Evolutionary conservation across 2,329 filamentous ascomycete genomes (phyloP).

Genomic region (Myotisia sp.): DNA sequence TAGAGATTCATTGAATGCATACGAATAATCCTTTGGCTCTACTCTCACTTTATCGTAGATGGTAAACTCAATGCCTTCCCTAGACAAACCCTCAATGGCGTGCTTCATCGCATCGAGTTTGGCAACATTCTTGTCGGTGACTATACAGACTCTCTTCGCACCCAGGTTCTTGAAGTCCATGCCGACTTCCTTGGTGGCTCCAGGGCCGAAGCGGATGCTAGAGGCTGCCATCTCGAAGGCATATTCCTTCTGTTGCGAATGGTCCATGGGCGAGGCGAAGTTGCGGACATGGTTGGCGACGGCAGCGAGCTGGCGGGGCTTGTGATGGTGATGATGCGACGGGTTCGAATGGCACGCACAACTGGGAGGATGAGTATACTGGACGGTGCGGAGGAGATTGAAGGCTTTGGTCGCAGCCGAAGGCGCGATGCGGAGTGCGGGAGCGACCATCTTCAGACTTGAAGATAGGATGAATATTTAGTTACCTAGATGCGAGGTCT

Average conservation of each 20-base stretch:
- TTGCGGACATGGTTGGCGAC: conserved; percentile 40
- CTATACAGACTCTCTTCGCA: conserved; percentile 72
- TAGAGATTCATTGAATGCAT: conserved; percentile 23
- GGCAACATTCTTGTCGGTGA: conserved; percentile 72
- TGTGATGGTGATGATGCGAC: conserved; percentile 61
- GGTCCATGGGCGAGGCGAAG: conserved; percentile 63
- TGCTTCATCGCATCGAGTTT: conserved; percentile 81
- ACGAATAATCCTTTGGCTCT: conserved; percentile 92
- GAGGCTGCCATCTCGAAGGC: conserved; percentile 98
- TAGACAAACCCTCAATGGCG: conserved; percentile 62
- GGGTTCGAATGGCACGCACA: conserved; percentile 93
- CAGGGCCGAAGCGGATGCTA: conserved; percentile 83
- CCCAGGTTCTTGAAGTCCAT: conserved; percentile 95
- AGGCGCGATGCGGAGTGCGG: conserved; percentile 32
- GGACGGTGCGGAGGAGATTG: conserved; percentile 68
- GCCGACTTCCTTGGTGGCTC: conserved; percentile 86
- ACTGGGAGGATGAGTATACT: conserved; percentile 71
- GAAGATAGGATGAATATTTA: no score
- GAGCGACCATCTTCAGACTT: conserved; percentile 21
- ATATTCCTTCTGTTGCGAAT: conserved; percentile 72
- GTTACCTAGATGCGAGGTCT: no score
- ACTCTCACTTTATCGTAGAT: conserved; percentile 69
- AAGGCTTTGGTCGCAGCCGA: conserved; percentile 36
- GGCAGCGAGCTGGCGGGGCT: conserved; percentile 16
- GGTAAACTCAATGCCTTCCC: conserved; percentile 64